Evolutionary conservation across 441 rosid species (phyloP).

Genomic region (Isatis lusitanica): DNA sequence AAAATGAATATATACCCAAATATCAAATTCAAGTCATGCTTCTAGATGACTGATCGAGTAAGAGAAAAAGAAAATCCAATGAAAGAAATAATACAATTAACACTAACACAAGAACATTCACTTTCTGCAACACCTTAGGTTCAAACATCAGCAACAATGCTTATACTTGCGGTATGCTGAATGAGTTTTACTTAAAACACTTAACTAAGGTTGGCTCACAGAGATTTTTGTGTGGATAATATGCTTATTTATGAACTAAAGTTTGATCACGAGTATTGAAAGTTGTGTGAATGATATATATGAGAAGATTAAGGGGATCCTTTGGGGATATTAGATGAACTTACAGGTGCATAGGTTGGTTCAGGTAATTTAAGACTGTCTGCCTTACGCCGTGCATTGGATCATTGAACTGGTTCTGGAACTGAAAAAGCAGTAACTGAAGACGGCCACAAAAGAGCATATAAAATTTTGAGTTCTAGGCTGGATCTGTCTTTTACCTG

Average conservation of each 20-base stretch:
- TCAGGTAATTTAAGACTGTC: conserved; percentile 56
- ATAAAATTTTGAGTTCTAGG: neutral
- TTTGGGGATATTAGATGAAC: conserved; percentile 38
- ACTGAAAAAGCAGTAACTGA: conserved; percentile 37
- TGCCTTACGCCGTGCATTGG: conserved; percentile 46
- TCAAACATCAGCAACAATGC: neutral
- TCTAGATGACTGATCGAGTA: neutral
- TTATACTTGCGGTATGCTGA: neutral
- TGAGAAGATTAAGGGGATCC: neutral
- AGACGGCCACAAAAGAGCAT: neutral
- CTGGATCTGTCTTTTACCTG: conserved; percentile 47
- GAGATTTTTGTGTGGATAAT: neutral
- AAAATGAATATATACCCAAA: neutral
- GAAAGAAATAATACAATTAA: neutral
- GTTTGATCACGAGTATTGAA: neutral
- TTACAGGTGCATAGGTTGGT: conserved; percentile 65
- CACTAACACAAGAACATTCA: neutral
- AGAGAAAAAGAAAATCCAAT: neutral
- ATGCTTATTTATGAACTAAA: neutral
- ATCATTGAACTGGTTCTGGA: conserved; percentile 41
- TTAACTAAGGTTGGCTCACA: neutral
- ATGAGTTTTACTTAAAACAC: neutral
- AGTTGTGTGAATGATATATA: neutral
- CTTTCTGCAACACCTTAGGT: neutral
- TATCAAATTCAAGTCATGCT: neutral